Conservation (phyloP, 345 rosid genomes). For the Corymbia maculata region DNA sequence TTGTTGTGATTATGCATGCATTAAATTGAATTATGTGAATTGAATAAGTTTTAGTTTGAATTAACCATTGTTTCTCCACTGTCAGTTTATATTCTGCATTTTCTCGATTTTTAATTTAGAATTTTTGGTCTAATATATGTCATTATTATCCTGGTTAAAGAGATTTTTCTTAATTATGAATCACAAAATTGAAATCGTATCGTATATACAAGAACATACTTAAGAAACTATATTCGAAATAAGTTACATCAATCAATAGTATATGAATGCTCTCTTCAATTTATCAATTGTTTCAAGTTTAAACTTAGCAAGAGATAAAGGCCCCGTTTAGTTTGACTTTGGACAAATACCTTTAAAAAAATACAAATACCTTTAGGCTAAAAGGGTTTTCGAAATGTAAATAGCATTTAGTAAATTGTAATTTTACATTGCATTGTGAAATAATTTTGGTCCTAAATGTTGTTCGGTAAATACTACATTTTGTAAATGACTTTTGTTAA, state of each 20-base stretch:
- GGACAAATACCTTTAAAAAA: too few species aligned
- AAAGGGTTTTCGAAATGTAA: too few species aligned
- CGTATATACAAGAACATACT: background rate
- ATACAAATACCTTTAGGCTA: too few species aligned
- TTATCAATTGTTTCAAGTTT: background rate
- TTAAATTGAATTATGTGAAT: background rate
- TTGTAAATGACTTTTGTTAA: too few species aligned
- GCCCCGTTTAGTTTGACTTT: too few species aligned
- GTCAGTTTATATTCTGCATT: background rate
- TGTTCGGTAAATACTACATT: too few species aligned
- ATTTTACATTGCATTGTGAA: too few species aligned
- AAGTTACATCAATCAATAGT: background rate
- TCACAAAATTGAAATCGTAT: background rate
- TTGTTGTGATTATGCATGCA: background rate
- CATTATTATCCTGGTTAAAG: background rate
- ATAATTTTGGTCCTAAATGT: too few species aligned
- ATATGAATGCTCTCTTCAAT: background rate
- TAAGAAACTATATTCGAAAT: background rate
- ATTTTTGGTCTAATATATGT: accelerated
- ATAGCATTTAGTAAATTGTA: too few species aligned
- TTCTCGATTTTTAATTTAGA: background rate
- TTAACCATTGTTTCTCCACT: background rate
- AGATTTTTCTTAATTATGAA: background rate
- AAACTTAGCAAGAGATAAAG: background rate
- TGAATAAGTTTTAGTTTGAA: background rate